Percentiles rank a stretch among this genome's conserved stretches.
phyloP scores from a whole-genome alignment of 2,329 filamentous ascomycete species.

The Amauroascus niger region DNA sequence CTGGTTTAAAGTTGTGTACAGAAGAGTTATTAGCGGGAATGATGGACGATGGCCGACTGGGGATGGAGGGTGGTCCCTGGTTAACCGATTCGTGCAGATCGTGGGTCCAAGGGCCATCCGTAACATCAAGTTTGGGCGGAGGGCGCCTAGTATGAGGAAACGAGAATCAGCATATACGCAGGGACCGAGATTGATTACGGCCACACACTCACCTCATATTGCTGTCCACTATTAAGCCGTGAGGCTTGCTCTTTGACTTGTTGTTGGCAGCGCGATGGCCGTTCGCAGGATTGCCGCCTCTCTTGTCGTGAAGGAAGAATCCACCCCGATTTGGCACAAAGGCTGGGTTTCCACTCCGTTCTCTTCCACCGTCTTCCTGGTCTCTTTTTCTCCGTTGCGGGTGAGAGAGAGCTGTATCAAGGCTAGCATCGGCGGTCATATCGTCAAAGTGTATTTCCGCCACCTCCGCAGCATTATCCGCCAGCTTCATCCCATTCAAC shows the following conservation, averaged over 20 bases:
- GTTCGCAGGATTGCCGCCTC: constrained; percentile 67
- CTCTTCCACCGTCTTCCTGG: constrained; percentile 82
- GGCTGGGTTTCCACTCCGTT: constrained; percentile 76
- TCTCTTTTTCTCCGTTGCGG: constrained; percentile 68
- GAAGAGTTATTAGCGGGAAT: constrained; percentile 21
- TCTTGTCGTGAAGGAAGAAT: constrained; percentile 95
- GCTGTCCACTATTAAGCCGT: constrained; percentile 41
- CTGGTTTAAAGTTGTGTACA: constrained; percentile 28
- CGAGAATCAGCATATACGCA: constrained; percentile 9
- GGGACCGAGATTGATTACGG: background rate
- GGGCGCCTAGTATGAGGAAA: constrained; percentile 28
- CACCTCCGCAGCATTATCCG: constrained; percentile 31
- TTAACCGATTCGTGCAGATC: constrained; percentile 72
- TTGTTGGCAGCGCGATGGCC: constrained; percentile 54
- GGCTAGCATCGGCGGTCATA: constrained; percentile 30
- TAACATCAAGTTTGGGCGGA: constrained; percentile 42
- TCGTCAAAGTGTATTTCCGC: constrained; percentile 46
- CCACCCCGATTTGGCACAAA: constrained; percentile 90
- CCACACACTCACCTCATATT: constrained; percentile 34
- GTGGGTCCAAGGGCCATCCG: constrained; percentile 75
- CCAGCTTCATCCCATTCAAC: constrained; percentile 49
- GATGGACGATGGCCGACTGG: constrained; percentile 23
- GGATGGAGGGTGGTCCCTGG: constrained; percentile 30
- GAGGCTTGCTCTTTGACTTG: constrained; percentile 47
- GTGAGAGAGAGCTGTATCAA: constrained; percentile 47